A percentile compares a stretch with the other conserved stretches of the same genome.
Conservation (phyloP, 208 protist species). For the Herpetomonas muscarum region DNA sequence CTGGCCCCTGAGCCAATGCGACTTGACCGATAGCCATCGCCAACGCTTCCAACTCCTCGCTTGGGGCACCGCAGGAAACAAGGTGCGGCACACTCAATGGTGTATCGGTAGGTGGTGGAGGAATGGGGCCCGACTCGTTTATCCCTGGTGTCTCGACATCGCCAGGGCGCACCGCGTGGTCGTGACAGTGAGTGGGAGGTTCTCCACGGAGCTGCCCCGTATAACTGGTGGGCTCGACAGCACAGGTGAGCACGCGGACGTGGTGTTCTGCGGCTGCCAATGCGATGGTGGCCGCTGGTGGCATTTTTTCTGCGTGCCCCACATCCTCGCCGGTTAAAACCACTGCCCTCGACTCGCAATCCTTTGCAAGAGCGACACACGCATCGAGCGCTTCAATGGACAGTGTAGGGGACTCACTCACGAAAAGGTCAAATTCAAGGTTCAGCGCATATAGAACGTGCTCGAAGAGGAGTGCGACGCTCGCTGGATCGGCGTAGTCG, state of each 20-base stretch:
- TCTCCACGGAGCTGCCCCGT: no score
- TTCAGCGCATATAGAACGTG: constrained; percentile 12
- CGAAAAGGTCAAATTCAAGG: constrained; percentile 30
- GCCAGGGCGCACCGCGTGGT: no score
- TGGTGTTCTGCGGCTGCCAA: no score
- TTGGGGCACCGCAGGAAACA: not conserved
- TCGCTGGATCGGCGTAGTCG: not conserved
- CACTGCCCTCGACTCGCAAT: not conserved
- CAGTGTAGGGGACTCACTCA: constrained; percentile 8
- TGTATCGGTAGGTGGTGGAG: no score
- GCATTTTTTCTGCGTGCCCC: no score
- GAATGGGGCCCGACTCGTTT: no score
- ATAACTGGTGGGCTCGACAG: no score
- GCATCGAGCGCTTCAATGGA: constrained; percentile 6
- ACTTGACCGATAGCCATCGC: not conserved
- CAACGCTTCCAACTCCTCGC: not conserved
- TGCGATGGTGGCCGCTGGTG: no score
- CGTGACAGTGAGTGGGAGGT: no score
- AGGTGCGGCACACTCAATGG: not conserved
- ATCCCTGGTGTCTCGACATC: no score
- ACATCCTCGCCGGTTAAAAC: no score
- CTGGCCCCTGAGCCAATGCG: not conserved
- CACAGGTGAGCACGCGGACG: no score
- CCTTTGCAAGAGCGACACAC: not conserved
- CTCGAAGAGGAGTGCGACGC: constrained; percentile 3